These are phyloP conservation scores for Tetrahymena borealis DNA, from an alignment of 73 alveolate species.

Conservation along the genomic window DNA sequence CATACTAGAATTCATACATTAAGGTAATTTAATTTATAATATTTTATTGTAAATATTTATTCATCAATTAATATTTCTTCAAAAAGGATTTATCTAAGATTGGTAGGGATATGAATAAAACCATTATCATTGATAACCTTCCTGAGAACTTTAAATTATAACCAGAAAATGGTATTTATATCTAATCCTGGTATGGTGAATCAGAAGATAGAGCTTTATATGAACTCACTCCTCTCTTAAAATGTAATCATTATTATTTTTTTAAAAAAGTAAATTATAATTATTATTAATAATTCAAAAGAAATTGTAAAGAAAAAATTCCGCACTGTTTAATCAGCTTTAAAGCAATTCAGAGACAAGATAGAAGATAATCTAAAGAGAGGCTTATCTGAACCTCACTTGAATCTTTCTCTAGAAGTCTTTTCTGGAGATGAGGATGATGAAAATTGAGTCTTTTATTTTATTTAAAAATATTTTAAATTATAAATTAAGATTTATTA, in stretches of 20 bases:
- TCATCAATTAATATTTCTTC: background rate
- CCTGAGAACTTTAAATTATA: constrained; percentile 80
- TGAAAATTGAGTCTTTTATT: too few relatives aligned
- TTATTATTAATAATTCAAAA: background rate
- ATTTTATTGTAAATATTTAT: background rate
- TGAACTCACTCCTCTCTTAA: constrained; percentile 32
- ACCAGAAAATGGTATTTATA: constrained; percentile 92
- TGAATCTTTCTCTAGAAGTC: constrained; percentile 27
- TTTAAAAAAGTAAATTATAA: too few relatives aligned
- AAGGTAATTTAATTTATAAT: constrained; percentile 6
- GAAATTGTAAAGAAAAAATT: constrained; percentile 41
- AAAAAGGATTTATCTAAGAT: constrained; percentile 62
- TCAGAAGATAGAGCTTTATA: constrained; percentile 36
- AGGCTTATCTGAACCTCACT: constrained; percentile 41
- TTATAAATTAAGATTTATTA: too few relatives aligned
- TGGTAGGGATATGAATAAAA: constrained; percentile 79
- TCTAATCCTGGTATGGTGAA: constrained; percentile 93
- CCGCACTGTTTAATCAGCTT: constrained; percentile 38
- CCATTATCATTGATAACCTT: constrained; percentile 88
- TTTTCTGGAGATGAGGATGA: background rate
- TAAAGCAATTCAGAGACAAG: constrained; percentile 41
- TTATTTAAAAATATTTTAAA: too few relatives aligned
- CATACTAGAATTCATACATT: constrained; percentile 47
- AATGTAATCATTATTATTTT: background rate
- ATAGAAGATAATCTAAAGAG: constrained; percentile 21